Evolutionary conservation across 257 asterid genomes (phyloP).

Genomic region (Solanum piurae): DNA sequence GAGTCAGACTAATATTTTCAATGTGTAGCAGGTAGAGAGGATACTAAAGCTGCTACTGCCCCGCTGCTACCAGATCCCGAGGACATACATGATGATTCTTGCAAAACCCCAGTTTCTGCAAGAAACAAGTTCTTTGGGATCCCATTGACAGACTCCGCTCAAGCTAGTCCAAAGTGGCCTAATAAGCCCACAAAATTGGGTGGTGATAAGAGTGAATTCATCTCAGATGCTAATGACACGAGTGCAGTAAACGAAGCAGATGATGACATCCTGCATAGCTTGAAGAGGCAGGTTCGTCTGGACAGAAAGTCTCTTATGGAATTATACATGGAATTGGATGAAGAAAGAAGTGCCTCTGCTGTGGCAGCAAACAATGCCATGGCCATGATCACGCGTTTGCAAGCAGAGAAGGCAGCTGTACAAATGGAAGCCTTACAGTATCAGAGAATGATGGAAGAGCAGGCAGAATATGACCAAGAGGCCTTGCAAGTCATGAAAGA

Average conservation of each 20-base stretch:
- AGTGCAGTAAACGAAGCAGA: slow-evolving; percentile 25
- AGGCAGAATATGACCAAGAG: slow-evolving; percentile 79
- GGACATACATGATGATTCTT: slow-evolving; percentile 30
- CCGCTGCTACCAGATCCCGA: slow-evolving; percentile 34
- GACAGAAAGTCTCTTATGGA: slow-evolving; percentile 67
- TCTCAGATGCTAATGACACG: slow-evolving; percentile 26
- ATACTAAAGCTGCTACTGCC: slow-evolving; percentile 22
- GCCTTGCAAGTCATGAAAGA: slow-evolving; percentile 59
- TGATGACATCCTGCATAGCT: slow-evolving; percentile 19
- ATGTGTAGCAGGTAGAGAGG: slow-evolving; percentile 36
- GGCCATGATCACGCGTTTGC: slow-evolving; percentile 93
- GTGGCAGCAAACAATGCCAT: slow-evolving; percentile 91
- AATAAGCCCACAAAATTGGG: slow-evolving; percentile 22
- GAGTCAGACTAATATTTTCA: neutral
- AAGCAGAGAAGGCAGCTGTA: slow-evolving; percentile 87
- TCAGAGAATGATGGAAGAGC: slow-evolving; percentile 98
- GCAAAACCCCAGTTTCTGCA: slow-evolving; percentile 42
- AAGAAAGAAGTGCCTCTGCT: slow-evolving; percentile 85
- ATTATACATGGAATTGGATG: slow-evolving; percentile 75
- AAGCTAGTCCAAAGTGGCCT: slow-evolving; percentile 58
- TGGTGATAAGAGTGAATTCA: slow-evolving; percentile 24
- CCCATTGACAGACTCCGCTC: slow-evolving; percentile 65
- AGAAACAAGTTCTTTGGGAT: slow-evolving; percentile 50
- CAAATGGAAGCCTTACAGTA: slow-evolving; percentile 98
- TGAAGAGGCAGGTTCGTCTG: slow-evolving; percentile 46